Evolutionary conservation across 202 grass and related monocot genomes (phyloP).

Genomic region (Musa balbisiana): DNA sequence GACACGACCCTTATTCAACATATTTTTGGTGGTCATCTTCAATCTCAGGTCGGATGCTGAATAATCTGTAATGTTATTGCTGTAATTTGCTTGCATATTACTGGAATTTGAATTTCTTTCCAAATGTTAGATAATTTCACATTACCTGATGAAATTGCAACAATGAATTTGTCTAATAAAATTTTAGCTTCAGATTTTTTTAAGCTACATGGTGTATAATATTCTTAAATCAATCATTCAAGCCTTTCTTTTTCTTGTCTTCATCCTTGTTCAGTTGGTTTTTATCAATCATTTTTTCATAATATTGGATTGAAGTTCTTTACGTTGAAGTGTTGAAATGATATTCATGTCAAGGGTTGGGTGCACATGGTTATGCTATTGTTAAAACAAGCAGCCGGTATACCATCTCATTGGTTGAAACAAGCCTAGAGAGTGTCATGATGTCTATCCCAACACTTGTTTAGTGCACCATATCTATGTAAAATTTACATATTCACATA

Average conservation of each 20-base stretch:
- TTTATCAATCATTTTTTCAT: background rate
- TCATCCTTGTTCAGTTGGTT: background rate
- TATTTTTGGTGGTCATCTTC: slow-evolving; percentile 88
- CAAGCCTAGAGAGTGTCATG: background rate
- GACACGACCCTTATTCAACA: slow-evolving; percentile 94
- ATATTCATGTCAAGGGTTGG: no score
- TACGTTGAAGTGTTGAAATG: no score
- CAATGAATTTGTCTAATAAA: background rate
- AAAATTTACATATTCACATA: background rate
- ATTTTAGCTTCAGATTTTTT: background rate
- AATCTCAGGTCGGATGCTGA: slow-evolving; percentile 58
- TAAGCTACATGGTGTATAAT: background rate
- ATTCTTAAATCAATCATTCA: background rate
- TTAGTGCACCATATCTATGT: background rate
- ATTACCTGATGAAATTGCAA: background rate
- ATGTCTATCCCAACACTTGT: background rate
- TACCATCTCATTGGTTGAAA: background rate
- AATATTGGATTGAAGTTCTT: background rate
- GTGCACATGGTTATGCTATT: no score
- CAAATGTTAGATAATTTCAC: background rate
- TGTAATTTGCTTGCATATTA: background rate
- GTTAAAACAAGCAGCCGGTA: no score
- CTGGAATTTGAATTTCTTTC: no score
- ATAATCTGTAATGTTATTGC: background rate
- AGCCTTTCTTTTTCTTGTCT: background rate